Evolutionary conservation across 1,284 basidiomycete species (phyloP).

Genomic region (Puccinia sorghi): DNA sequence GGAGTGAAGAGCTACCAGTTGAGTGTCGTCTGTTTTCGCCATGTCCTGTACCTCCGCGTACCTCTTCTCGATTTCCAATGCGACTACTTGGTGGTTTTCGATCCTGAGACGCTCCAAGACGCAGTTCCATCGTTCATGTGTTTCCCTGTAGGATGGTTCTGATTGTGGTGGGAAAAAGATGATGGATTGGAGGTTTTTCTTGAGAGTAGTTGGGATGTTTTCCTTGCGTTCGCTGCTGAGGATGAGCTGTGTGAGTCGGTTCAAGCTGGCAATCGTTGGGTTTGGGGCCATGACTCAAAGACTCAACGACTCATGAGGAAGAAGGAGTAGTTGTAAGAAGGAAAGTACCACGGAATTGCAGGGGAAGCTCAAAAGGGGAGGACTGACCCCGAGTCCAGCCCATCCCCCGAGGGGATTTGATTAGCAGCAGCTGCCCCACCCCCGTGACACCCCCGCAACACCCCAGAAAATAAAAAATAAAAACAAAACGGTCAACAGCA

Average conservation of each 20-base stretch:
- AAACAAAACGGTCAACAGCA: too few relatives aligned
- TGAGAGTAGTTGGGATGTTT: neutral
- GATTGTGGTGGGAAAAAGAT: conserved; percentile 19
- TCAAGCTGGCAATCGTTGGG: neutral
- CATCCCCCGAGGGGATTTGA: too few relatives aligned
- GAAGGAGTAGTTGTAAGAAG: too few relatives aligned
- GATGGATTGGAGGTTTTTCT: conserved; percentile 15
- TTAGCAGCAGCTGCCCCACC: too few relatives aligned
- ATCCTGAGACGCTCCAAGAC: conserved; percentile 14
- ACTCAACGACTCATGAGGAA: neutral
- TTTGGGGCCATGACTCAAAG: neutral
- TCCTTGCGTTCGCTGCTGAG: neutral
- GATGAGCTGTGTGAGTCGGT: conserved; percentile 1
- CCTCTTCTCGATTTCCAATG: conserved; percentile 5
- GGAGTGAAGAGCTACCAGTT: conserved; percentile 3
- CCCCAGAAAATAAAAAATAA: too few relatives aligned
- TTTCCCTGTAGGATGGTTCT: conserved; percentile 34
- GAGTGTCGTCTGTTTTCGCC: neutral
- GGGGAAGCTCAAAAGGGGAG: too few relatives aligned
- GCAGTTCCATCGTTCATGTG: conserved; percentile 6
- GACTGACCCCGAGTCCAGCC: too few relatives aligned
- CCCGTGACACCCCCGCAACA: too few relatives aligned
- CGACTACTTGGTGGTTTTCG: neutral
- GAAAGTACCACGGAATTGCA: too few relatives aligned
- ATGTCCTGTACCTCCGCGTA: neutral